Conservation (phyloP, 768 basidiomycete genomes). For the Phlebiopsis flavidoalba region DNA sequence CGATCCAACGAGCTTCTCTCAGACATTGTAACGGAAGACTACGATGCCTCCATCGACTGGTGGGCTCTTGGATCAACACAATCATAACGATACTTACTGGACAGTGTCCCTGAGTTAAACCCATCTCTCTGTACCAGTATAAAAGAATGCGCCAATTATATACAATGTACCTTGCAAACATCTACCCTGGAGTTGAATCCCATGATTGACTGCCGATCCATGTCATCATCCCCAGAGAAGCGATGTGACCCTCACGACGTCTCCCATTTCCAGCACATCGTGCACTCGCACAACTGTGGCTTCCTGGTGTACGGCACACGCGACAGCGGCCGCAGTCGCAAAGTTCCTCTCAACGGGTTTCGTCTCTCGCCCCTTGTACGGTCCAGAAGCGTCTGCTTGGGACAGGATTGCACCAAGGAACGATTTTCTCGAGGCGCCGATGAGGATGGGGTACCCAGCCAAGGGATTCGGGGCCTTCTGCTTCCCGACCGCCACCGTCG, state of each 20-base stretch:
- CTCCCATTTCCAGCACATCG: slow-evolving; percentile 66
- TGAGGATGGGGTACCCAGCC: slow-evolving; percentile 56
- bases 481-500: slow-evolving; percentile 12
- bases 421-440: slow-evolving; percentile 81
- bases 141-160: too few relatives aligned
- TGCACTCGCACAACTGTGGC: slow-evolving; percentile 78
- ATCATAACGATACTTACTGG: slow-evolving; percentile 34
- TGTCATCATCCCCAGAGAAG: slow-evolving; percentile 8
- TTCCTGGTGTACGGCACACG: slow-evolving; percentile 71
- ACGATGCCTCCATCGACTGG: slow-evolving; percentile 43
- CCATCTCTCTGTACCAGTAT: too few relatives aligned
- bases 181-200: not conserved
- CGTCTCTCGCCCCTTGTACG: slow-evolving; percentile 46
- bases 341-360: slow-evolving; percentile 62
- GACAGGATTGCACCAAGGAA: slow-evolving; percentile 70
- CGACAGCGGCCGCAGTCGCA: slow-evolving; percentile 76
- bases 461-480: slow-evolving; percentile 39
- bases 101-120: slow-evolving; percentile 10
- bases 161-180: too few relatives aligned
- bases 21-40: slow-evolving; percentile 23
- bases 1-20: slow-evolving; percentile 21
- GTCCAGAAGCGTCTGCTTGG: slow-evolving; percentile 32
- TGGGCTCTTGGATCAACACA: slow-evolving; percentile 44
- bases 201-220: not conserved
- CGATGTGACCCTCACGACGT: slow-evolving; percentile 60